phyloP scores from a whole-genome alignment of 2,329 filamentous ascomycete genomes.

The Pezicula rhizophila region DNA sequence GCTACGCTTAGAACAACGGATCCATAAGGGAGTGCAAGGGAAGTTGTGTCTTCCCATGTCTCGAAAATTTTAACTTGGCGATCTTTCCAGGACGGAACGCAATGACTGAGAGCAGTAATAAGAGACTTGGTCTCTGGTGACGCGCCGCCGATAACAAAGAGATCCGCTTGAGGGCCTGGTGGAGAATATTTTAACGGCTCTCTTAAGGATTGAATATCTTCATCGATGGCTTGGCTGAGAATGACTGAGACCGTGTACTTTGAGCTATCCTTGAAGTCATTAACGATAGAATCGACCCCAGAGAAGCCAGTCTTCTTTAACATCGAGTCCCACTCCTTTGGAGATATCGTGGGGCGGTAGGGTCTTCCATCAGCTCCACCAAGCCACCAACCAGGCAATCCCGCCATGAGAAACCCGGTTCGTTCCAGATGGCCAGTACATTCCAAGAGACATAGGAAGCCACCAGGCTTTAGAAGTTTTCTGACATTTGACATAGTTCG shows the following conservation, averaged over 20 bases:
- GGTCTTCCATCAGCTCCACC: slow-evolving; percentile 1
- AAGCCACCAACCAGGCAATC: slow-evolving; percentile 3
- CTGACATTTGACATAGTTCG: slow-evolving; percentile 25
- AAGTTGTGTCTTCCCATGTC: background rate
- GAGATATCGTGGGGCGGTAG: background rate
- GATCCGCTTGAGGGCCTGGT: background rate
- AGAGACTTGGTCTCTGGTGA: slow-evolving; percentile 4
- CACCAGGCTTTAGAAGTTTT: slow-evolving; percentile 34
- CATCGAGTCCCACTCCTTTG: slow-evolving; percentile 14
- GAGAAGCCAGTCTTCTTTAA: slow-evolving; percentile 20
- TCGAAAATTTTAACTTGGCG: background rate
- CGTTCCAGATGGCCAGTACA: slow-evolving; percentile 2
- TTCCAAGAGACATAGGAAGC: slow-evolving; percentile 30
- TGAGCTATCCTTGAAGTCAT: background rate
- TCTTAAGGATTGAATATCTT: slow-evolving; percentile 20
- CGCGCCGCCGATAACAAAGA: slow-evolving; percentile 16
- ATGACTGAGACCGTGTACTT: slow-evolving; percentile 17
- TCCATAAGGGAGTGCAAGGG: background rate
- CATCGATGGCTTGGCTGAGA: slow-evolving; percentile 27
- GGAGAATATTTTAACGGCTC: slow-evolving; percentile 15
- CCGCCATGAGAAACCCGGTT: background rate
- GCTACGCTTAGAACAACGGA: slow-evolving; percentile 9
- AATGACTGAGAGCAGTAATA: slow-evolving; percentile 1
- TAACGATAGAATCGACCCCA: slow-evolving; percentile 17
- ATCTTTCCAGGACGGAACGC: background rate